These are phyloP conservation scores for Elaeagnus macrophylla DNA, from an alignment of 306 rosid species.

Conservation along the genomic window DNA sequence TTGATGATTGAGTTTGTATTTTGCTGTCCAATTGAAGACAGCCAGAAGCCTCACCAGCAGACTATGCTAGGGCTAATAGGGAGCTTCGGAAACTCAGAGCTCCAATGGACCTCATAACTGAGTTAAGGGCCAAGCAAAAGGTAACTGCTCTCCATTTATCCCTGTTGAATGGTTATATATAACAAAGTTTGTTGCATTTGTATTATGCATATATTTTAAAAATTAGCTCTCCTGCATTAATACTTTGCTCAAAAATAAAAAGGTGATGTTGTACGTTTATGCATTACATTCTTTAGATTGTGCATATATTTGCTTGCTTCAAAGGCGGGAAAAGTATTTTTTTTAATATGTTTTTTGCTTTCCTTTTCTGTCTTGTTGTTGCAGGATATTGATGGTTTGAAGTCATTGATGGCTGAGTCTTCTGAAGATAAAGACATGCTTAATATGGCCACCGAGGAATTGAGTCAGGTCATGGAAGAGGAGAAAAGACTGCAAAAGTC, in stretches of 20 bases:
- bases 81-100: conserved; percentile 72
- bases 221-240: not conserved
- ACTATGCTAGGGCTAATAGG: conserved; percentile 76
- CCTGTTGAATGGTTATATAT: not conserved
- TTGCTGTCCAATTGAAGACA: conserved; percentile 56
- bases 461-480: conserved; percentile 46
- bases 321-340: not conserved
- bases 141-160: conserved; percentile 19
- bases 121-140: conserved; percentile 68
- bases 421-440: conserved; percentile 77
- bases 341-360: conserved; percentile 2
- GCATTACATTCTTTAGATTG: not conserved
- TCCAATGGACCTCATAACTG: conserved; percentile 52
- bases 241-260: not conserved
- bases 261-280: not conserved
- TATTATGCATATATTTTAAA: too few relatives aligned
- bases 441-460: conserved; percentile 63
- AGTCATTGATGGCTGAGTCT: conserved; percentile 55
- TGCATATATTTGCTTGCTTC: not conserved
- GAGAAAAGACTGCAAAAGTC: conserved; percentile 51
- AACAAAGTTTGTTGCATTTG: too few relatives aligned
- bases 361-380: not conserved
- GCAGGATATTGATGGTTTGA: conserved; percentile 70
- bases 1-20: conserved; percentile 7
- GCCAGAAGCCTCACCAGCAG: conserved; percentile 73